Evolutionary conservation across 2,329 filamentous ascomycete species (phyloP), one percentile per base, ranked within the genome.

Genomic region (Fusarium sp.): DNA sequence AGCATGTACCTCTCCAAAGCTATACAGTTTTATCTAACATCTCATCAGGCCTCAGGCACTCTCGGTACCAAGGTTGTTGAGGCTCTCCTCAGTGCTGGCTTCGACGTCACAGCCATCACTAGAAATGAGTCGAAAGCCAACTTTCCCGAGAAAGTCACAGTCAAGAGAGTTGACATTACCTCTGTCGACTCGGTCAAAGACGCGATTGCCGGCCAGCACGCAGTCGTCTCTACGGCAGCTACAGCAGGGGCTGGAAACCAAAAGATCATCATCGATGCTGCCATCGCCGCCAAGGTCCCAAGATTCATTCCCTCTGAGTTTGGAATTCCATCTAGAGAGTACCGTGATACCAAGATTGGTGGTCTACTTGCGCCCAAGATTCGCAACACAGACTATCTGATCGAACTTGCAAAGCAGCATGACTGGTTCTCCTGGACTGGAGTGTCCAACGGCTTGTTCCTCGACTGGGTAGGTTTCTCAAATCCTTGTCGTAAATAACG

Each of bases 281-380:
- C 27, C 5, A 29, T 58, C 5, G 56, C 56, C 9, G 56, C 56
- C 56, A 58, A 58, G 52, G 29, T 63, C 9, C 37, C 52, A 6
- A 41, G 63, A 6, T 65, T 59, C 50, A 65, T 65, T 0, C 54
- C 54, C 5, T 65, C 54, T 0, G 63, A 57, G 52, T 65, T 57
- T 33, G 63, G 54, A 20, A 65, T 65, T 16, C 16, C 37, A 14
- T 52, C 61, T 41, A 45, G 45, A 7, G 27, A 37, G 14, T 39
- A 54, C n/a, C 45, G 61, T 20, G 61, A 64, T 20, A 52, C 61
- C 45, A 64, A 64, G 43, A 64, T 64, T 54, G 61, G 61, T 7
- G 31, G 48, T 11, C 31, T 64, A 2, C 61, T 64, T 13, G 33
- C 43, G 5, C 20, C 29, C 22, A 64, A 64, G 31, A 48, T 66